Percentiles rank a stretch among this genome's conserved stretches.
Conservation (phyloP, 2,329 filamentous ascomycete genomes). For the Colletotrichum cereale region DNA sequence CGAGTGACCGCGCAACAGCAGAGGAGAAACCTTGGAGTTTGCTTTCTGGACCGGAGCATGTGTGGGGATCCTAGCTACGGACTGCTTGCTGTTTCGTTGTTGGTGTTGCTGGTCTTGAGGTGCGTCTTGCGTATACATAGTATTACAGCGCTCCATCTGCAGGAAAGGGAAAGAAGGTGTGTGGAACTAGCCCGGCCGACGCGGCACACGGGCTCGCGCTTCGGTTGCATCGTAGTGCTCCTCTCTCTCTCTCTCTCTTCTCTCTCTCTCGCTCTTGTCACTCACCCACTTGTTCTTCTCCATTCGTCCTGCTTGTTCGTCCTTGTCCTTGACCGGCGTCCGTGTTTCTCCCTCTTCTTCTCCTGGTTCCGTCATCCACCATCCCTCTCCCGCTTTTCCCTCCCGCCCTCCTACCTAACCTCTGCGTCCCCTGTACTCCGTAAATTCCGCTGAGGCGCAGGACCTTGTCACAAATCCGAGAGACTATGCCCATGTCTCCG, state of each 20-base stretch:
- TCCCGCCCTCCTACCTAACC: constrained; percentile 7
- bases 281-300: neutral
- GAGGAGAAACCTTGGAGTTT: constrained; percentile 2
- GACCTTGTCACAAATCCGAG: neutral
- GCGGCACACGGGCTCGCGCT: constrained; percentile 32
- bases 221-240: constrained; percentile 29
- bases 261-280: neutral
- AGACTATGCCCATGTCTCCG: constrained; percentile 12
- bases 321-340: neutral
- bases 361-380: neutral
- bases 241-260: neutral
- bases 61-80: neutral
- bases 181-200: constrained; percentile 41
- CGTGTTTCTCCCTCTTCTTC: constrained; percentile 10
- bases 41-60: neutral
- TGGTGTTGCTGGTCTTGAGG: constrained; percentile 8
- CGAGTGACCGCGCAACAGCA: constrained; percentile 13
- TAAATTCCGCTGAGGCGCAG: neutral
- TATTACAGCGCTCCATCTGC: constrained; percentile 24
- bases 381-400: neutral
- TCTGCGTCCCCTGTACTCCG: neutral
- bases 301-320: neutral
- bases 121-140: constrained; percentile 8
- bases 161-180: constrained; percentile 16
- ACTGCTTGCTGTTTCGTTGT: neutral